Evolutionary conservation across 345 rosid species (phyloP), one percentile per base, ranked within the genome.

Genomic region (Pelargonium nanum): DNA sequence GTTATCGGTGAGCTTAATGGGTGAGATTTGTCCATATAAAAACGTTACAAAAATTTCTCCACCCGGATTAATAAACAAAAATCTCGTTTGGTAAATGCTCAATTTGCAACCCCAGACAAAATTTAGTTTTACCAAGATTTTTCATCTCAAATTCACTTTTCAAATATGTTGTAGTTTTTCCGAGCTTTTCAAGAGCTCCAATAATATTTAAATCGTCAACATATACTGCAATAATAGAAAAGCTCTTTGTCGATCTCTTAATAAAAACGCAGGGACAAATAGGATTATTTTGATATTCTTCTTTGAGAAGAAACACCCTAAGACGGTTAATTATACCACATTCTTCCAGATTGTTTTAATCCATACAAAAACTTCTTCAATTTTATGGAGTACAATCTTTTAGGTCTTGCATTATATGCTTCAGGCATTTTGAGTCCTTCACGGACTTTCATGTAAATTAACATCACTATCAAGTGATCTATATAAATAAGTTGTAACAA

Each of bases 131-230:
- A 4, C 19, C 48, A 10, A 26, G 21, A n/a, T 58, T 0, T 28
- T 26, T 25, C 22, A 17, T 58, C 21, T 24, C 34, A 5, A 34
- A 28, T 7, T 34, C 12, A 5, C 12, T 34, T 9, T 34, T 34
- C 4, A 10, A 15, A 26, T 58, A 58, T 23, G 13, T 13, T 1
- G 4, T 16, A 2, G 44, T 19, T 0, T 58, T 26, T 13, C 19
- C 10, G 7, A 26, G 2, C 20, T 26, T 45, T 16, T 25, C 21
- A 2, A 6, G 22, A 15, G 44, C 26, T 10, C 19, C 44, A 25
- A 58, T 58, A 2, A 58, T 23, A 28, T 58, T 58, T 17, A 58
- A 17, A 24, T 58, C 45, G 1, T 57, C 60, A n/a, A 57, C 44
- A 23, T 57, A 17, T 1, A 10, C 6, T 15, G 17, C 26, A 23